phyloP scores from a whole-genome alignment of 805 yeast species.

The Yarrowia divulgata region DNA sequence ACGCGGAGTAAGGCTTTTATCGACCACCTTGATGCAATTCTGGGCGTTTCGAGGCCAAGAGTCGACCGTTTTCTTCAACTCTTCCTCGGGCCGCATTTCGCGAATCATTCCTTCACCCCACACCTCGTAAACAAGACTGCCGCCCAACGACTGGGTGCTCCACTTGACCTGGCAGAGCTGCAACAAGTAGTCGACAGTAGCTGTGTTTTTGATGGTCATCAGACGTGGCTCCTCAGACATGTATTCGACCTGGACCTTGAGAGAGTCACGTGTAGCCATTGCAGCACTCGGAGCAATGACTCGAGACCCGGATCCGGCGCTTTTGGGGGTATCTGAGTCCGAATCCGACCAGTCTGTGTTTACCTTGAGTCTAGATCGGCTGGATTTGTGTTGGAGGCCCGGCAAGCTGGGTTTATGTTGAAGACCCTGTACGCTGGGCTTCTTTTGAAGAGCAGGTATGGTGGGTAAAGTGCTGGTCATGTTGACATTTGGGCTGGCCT shows the following conservation, averaged over 20 bases:
- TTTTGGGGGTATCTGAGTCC: slow-evolving; percentile 17
- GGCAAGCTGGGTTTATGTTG: background rate
- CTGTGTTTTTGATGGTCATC: slow-evolving; percentile 26
- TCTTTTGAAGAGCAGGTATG: slow-evolving; percentile 2
- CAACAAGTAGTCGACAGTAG: slow-evolving; percentile 16
- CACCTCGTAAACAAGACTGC: slow-evolving; percentile 25
- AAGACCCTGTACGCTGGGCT: background rate
- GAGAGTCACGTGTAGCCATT: slow-evolving; percentile 2
- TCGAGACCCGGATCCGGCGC: slow-evolving; percentile 16
- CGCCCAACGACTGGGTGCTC: slow-evolving; percentile 11
- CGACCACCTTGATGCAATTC: slow-evolving; percentile 17
- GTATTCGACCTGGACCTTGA: slow-evolving; percentile 25
- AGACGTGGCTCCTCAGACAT: slow-evolving; percentile 17
- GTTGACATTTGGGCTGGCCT: slow-evolving; percentile 19
- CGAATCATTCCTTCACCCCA: slow-evolving; percentile 34
- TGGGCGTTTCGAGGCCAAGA: slow-evolving; percentile 30
- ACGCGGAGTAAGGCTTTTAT: slow-evolving; percentile 22
- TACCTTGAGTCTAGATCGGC: slow-evolving; percentile 12
- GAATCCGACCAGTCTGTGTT: slow-evolving; percentile 34
- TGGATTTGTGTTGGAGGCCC: slow-evolving; percentile 3
- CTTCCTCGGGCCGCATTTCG: slow-evolving; percentile 22
- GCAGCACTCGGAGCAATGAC: slow-evolving; percentile 20
- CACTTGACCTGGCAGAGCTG: slow-evolving; percentile 32
- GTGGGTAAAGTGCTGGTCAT: background rate
- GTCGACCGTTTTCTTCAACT: slow-evolving; percentile 23